Evolutionary conservation across 1,284 basidiomycete genomes (phyloP).

Genomic region (Peniophora sp.): DNA sequence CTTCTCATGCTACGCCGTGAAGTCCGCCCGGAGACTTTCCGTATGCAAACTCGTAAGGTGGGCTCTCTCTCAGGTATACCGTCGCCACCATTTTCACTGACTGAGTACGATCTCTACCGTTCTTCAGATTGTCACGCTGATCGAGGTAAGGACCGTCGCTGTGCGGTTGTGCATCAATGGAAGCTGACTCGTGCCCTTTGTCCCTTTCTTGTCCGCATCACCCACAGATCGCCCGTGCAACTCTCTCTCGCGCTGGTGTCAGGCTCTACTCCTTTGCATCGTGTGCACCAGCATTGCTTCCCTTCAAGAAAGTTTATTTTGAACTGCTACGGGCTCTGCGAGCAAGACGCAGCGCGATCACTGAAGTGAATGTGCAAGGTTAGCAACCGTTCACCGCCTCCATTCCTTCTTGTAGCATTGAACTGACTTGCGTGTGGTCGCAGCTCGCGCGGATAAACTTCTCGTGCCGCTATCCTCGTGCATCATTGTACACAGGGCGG

Average conservation of each 20-base stretch:
- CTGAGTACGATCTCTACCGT: neutral
- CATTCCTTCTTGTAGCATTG: too few relatives aligned
- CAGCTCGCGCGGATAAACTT: too few relatives aligned
- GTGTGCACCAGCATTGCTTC: constrained; percentile 21
- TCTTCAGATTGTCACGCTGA: constrained; percentile 12
- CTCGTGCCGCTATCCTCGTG: too few relatives aligned
- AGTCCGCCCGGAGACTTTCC: neutral
- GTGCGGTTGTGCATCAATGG: neutral
- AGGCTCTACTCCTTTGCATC: constrained; percentile 27
- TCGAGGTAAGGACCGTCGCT: constrained; percentile 9
- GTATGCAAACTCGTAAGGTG: neutral
- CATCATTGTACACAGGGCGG: too few relatives aligned
- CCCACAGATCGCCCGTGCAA: constrained; percentile 24
- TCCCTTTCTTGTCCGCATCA: neutral
- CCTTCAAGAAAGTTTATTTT: constrained; percentile 27
- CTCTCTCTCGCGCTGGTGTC: constrained; percentile 23
- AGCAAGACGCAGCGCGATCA: constrained; percentile 11
- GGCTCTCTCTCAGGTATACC: neutral
- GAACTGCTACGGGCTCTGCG: constrained; percentile 26
- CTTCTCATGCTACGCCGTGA: neutral
- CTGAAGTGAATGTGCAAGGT: constrained; percentile 10
- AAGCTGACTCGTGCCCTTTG: neutral
- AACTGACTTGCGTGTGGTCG: too few relatives aligned
- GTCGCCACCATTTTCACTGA: neutral
- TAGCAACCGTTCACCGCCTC: neutral